Evolutionary conservation across 2,329 filamentous ascomycete species (phyloP).

Genomic region (Microsporum ferrugineum): DNA sequence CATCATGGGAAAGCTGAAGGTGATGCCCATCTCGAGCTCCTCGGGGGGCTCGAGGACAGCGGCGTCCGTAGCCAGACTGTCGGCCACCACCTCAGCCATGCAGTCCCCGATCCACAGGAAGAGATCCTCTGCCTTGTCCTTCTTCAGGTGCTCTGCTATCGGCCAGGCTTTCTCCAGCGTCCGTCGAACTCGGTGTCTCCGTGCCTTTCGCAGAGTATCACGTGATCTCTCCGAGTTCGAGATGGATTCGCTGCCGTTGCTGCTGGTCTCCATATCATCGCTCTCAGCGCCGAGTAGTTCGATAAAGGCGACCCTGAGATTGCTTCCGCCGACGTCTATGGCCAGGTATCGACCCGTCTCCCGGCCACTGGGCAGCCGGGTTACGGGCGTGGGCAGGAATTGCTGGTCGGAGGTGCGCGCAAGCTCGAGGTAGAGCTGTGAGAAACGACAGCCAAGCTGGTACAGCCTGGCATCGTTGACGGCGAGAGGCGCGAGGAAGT

Average conservation of each 20-base stretch:
- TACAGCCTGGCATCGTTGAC: constrained; percentile 35
- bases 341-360: constrained; percentile 46
- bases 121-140: constrained; percentile 59
- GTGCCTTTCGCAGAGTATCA: constrained; percentile 36
- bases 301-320: constrained; percentile 46
- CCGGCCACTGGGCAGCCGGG: constrained; percentile 38
- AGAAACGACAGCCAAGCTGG: constrained; percentile 36
- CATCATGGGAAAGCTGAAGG: constrained; percentile 42
- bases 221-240: constrained; percentile 22
- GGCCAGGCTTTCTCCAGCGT: constrained; percentile 43
- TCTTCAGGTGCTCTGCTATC: constrained; percentile 45
- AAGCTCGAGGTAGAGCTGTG: constrained; percentile 34
- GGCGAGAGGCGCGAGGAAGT: constrained; percentile 31
- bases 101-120: constrained; percentile 74
- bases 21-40: constrained; percentile 40
- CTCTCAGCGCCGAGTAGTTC: constrained; percentile 38
- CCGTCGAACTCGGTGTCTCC: constrained; percentile 36
- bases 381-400: constrained; percentile 39
- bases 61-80: constrained; percentile 35
- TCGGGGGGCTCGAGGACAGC: constrained; percentile 30
- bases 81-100: constrained; percentile 59
- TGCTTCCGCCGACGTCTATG: constrained; percentile 48
- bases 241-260: constrained; percentile 17
- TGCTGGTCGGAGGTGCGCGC: constrained; percentile 37
- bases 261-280: constrained; percentile 18